Evolutionary conservation across 768 basidiomycete species (phyloP), one percentile per base, ranked within the genome.

Genomic region (Podaxis mareebaensis): DNA sequence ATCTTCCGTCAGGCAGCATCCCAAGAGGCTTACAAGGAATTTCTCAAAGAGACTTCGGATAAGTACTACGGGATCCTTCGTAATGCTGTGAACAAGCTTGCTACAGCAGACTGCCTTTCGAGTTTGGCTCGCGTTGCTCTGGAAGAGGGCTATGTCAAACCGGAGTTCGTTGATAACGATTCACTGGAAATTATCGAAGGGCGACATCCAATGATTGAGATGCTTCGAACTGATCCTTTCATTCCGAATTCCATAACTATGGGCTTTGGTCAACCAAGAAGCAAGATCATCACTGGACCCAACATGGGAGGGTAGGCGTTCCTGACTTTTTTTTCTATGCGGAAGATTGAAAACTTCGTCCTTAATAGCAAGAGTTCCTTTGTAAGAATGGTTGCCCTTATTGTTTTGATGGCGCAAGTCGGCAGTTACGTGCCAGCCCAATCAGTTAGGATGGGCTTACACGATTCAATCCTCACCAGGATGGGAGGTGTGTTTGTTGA

Each of bases 151-250:
- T 98, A 95, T 67, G 85, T 87, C 38, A 87, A 89, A 52, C 96
- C 96, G 1, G 75, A 80, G 64, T 91, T 97, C 69, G 84, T 84
- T 0, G 83, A 88, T 6, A 85, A 87, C 30, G 83, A 88, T 53
- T 73, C 73, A 26, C 77, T 98, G 12, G 88, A 92, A 64, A 91
- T 98, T 33, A 75, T 82, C 11, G 85, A 89, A n/a, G 96, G 93
- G 0, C 83, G 95, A 11, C 96, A 99, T 78, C 96, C 96, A 0
- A 94, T 99, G 86, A 86, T 96, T 15, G 96, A 97, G 73, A 82
- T 82, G 8, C 75, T 95, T 22, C 79, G 86, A 42, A 76, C 87
- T 1, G 87, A 92, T 65, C 93, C 95, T 2, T 96, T 93, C 74
- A 89, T 98, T 1, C 89, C 94, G 2, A 98, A 97, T 72, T 83